Evolutionary conservation across 169 alveolate species (phyloP).

Genomic region (Perkinsus chesapeaki): DNA sequence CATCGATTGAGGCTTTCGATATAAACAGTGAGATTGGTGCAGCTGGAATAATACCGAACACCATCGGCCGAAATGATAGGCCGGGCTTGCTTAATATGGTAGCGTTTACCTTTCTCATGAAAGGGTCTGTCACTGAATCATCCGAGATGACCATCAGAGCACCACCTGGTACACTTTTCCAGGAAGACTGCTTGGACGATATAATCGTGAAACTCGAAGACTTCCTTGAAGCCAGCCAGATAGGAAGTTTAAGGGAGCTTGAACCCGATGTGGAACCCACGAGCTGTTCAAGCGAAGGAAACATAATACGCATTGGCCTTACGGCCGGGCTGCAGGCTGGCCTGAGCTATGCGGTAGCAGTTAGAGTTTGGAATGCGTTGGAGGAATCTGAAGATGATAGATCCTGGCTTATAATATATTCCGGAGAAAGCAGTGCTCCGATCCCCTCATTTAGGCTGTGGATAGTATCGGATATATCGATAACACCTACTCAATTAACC

Average conservation of each 20-base stretch:
- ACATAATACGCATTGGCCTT: not conserved
- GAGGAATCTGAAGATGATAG: not conserved
- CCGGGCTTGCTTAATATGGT: not conserved
- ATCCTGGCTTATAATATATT: not conserved
- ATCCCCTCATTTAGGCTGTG: not conserved
- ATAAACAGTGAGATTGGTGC: not conserved
- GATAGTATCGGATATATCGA: not conserved
- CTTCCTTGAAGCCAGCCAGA: not conserved
- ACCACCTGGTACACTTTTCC: not conserved
- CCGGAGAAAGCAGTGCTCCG: not conserved
- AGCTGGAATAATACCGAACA: not conserved
- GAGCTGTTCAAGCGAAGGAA: not conserved
- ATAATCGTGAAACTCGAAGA: not conserved
- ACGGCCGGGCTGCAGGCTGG: not conserved
- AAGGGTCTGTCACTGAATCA: not conserved
- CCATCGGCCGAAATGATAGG: not conserved
- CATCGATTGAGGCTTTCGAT: not conserved
- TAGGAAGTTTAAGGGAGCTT: not conserved
- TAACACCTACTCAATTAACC: not conserved
- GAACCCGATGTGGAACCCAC: not conserved
- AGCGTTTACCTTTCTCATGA: not conserved
- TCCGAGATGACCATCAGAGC: not conserved
- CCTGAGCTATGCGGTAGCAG: not conserved
- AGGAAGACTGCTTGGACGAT: not conserved
- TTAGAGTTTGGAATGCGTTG: not conserved